Evolutionary conservation across 495 filamentous ascomycete species (phyloP), one percentile per base, ranked within the genome.

Genomic region (Penicillium diatomitis): DNA sequence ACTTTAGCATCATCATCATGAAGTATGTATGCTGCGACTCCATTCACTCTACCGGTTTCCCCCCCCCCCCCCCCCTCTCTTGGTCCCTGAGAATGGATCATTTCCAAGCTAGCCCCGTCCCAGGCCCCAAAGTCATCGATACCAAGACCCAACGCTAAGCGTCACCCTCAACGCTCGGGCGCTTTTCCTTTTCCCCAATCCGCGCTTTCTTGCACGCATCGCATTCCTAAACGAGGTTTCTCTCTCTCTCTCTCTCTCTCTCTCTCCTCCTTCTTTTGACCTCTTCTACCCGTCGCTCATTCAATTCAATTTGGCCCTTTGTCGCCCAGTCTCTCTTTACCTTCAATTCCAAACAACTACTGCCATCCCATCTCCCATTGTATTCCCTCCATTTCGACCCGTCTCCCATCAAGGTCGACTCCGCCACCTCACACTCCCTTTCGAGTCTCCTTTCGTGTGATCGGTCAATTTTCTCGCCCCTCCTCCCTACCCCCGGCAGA

Each of bases 201-300:
- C 33, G 43, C 41, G 28, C 31, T 44, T 44, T 31, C 30, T 29
- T 35, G 42, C 28, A 46, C 44, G 35, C 44, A 37, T 46, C 41
- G 40, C 52, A 53, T 58, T 55, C 54, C 44, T 57, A 46, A 33
- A 40, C 37, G 37, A 48, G 46, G 46, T 40, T 27, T 32, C 11
- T n/a, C 38, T 44, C 47, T 48, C 50, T 51, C 47, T 48, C 53
- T 51, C 49, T 43, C 46, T 50, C 36, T 41, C 36, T 47, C 43
- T 28, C 33, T 45, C 49, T 41, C 42, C 40, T 32, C 34, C 27
- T 7, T 8, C 31, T 29, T 20, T 48, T 11, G 44, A 20, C 31
- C 27, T 46, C 8, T 37, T 27, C 27, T 29, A 38, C 29, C 8
- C 2, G 20, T 20, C 20, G 20, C 20, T 20, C 20, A 20, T 20